Evolutionary conservation across 306 rosid species (phyloP).

Genomic region (Ochetophila trinervis): DNA sequence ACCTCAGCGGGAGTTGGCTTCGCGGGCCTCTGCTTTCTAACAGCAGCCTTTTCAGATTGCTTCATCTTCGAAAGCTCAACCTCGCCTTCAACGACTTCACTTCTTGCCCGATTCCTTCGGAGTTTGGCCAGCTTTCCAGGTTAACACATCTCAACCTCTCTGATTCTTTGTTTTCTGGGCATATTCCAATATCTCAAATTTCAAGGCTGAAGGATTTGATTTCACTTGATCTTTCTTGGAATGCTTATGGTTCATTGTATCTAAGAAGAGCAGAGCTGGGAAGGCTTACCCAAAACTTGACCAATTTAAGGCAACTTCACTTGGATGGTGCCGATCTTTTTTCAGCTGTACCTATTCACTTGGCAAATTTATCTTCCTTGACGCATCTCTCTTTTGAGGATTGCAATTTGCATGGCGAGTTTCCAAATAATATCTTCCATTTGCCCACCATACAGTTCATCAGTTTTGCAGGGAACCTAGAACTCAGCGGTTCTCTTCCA

Average conservation of each 20-base stretch:
- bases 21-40: not conserved
- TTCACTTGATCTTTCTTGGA: not conserved
- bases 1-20: not conserved
- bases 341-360: not conserved
- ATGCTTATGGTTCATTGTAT: not conserved
- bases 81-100: slow-evolving; percentile 8
- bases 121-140: slow-evolving; percentile 2
- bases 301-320: not conserved
- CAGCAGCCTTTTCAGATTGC: slow-evolving; percentile 4
- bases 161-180: not conserved
- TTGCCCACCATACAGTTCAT: not conserved
- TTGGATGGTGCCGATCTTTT: not conserved
- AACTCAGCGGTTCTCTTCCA: not conserved
- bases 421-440: not conserved
- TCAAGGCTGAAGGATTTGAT: not conserved
- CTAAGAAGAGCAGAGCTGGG: not conserved
- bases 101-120: not conserved
- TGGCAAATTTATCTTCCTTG: not conserved
- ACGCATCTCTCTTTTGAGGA: not conserved
- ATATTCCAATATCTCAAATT: not conserved
- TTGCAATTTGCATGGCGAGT: not conserved
- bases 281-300: not conserved
- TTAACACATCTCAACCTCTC: slow-evolving; percentile 9
- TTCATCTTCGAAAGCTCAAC: slow-evolving; percentile 1
- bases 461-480: rapidly evolving